Evolutionary conservation across 768 basidiomycete genomes (phyloP).

Genomic region (Strobilomyces echinocephalus): DNA sequence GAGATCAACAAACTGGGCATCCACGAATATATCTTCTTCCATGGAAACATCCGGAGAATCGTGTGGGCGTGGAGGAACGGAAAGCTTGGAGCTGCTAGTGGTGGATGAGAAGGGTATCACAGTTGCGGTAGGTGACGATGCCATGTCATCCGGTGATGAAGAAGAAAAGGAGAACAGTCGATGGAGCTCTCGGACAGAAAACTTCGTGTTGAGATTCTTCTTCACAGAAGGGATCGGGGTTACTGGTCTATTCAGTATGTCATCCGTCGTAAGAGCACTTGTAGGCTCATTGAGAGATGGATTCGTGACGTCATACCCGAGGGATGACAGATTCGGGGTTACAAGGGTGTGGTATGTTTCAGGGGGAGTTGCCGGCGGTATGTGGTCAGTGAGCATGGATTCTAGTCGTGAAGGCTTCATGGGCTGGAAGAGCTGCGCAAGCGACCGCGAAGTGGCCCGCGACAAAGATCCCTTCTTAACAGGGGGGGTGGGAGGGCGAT

Average conservation of each 20-base stretch:
- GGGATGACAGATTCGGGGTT: slow-evolving; percentile 4
- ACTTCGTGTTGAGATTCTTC: slow-evolving; percentile 22
- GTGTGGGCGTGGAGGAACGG: slow-evolving; percentile 10
- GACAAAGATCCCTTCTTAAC: slow-evolving; percentile 27
- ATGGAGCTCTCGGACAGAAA: slow-evolving; percentile 36
- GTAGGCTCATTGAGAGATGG: slow-evolving; percentile 16
- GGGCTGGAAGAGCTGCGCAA: slow-evolving; percentile 27
- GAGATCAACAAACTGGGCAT: slow-evolving; percentile 18
- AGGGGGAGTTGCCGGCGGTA: slow-evolving; percentile 20
- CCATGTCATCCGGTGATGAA: slow-evolving; percentile 13
- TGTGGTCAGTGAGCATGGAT: slow-evolving; percentile 21
- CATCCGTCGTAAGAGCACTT: slow-evolving; percentile 9
- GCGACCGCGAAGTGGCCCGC: slow-evolving; percentile 27
- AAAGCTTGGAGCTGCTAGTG: not conserved
- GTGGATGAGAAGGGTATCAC: not conserved
- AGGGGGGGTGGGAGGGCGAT: slow-evolving; percentile 12
- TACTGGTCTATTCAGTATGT: slow-evolving; percentile 19
- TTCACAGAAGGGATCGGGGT: slow-evolving; percentile 35
- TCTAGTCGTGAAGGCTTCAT: slow-evolving; percentile 27
- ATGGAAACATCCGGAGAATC: slow-evolving; percentile 15
- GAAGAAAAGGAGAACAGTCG: slow-evolving; percentile 30
- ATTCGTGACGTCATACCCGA: slow-evolving; percentile 24
- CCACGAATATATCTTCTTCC: slow-evolving; percentile 14
- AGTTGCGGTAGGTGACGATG: slow-evolving; percentile 1
- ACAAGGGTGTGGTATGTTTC: slow-evolving; percentile 9